These are phyloP conservation scores for Salix suchowensis DNA, from an alignment of 345 rosid genomes.

Conservation along the genomic window DNA sequence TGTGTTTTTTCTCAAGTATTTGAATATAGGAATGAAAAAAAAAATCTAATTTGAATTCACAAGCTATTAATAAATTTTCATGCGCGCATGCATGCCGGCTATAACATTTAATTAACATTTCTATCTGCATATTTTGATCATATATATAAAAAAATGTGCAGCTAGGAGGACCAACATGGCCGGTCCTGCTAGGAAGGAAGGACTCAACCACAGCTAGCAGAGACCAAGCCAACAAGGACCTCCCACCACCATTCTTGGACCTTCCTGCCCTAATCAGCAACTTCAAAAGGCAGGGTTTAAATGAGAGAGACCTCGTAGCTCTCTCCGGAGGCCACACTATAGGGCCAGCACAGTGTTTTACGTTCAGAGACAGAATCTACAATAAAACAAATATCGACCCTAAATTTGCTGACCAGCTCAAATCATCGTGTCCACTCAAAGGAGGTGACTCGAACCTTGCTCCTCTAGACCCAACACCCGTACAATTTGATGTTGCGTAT, in stretches of 20 bases:
- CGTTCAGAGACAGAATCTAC: constrained; percentile 30
- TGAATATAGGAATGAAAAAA: too few relatives aligned
- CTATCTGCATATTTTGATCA: too few relatives aligned
- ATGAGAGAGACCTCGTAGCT: constrained; percentile 40
- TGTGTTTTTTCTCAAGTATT: too few relatives aligned
- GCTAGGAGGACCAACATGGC: constrained; percentile 54
- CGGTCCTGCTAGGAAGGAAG: constrained; percentile 50
- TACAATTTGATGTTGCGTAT: constrained; percentile 32
- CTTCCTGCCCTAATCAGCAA: constrained; percentile 28
- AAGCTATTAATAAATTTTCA: too few relatives aligned
- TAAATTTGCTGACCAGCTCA: constrained; percentile 24
- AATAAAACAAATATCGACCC: constrained; percentile 33
- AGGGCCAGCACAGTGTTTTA: constrained; percentile 33
- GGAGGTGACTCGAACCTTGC: constrained; percentile 34
- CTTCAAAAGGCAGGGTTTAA: constrained; percentile 42
- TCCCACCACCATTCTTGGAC: constrained; percentile 37
- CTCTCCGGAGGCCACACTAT: constrained; percentile 54
- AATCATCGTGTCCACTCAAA: constrained; percentile 21
- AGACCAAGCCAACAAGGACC: constrained; percentile 17
- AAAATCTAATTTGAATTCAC: too few relatives aligned
- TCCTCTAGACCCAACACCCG: constrained; percentile 31
- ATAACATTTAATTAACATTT: too few relatives aligned
- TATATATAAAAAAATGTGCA: constrained; percentile 5
- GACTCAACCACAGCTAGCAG: constrained; percentile 46
- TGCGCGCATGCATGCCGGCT: too few relatives aligned